phyloP scores from a whole-genome alignment of 2,329 filamentous ascomycete genomes.

The Scedosporium apiospermum region DNA sequence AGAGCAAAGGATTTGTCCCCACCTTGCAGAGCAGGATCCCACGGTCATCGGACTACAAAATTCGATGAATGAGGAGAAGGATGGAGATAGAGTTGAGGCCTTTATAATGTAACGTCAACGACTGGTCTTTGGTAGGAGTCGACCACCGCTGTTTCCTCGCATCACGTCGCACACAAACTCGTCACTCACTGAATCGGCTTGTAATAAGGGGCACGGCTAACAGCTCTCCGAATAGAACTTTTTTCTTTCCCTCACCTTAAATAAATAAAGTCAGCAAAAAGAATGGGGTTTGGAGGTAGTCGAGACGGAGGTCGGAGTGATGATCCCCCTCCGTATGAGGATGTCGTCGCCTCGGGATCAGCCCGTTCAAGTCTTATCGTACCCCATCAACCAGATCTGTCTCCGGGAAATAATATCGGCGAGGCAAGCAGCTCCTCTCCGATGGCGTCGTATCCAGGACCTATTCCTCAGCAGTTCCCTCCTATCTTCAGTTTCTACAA shows the following conservation, averaged over 20 bases:
- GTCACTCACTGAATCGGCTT: background rate
- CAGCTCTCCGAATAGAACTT: background rate
- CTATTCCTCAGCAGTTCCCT: constrained; percentile 6
- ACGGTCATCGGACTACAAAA: background rate
- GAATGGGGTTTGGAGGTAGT: background rate
- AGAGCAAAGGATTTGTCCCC: background rate
- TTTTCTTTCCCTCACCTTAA: background rate
- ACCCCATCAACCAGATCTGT: background rate
- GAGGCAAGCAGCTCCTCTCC: background rate
- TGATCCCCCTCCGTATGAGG: background rate
- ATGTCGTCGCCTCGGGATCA: background rate
- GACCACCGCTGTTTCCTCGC: background rate
- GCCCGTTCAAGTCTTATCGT: background rate
- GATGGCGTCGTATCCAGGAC: background rate
- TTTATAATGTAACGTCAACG: background rate
- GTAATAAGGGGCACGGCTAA: background rate
- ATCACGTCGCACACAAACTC: background rate
- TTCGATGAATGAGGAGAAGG: background rate
- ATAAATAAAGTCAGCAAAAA: background rate
- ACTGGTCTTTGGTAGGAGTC: background rate
- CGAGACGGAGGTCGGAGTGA: background rate
- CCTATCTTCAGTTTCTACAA: constrained; percentile 7
- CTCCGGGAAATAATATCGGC: background rate
- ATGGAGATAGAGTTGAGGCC: background rate
- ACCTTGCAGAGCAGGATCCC: background rate